These are phyloP conservation scores for Stentor roeselii DNA, from an alignment of 73 alveolate genomes.

Conservation along the genomic window DNA sequence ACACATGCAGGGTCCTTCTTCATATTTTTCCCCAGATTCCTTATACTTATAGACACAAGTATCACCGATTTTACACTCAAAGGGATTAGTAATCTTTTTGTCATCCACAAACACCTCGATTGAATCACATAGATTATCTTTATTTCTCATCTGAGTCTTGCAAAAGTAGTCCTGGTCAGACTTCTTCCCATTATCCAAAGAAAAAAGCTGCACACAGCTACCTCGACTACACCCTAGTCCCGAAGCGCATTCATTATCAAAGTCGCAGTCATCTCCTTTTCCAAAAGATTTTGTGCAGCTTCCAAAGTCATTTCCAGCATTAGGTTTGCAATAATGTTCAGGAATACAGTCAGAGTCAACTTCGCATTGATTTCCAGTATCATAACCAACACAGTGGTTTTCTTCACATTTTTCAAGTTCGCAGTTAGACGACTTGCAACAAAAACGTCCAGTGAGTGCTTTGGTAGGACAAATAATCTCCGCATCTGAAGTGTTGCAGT, in stretches of 20 bases:
- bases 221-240: background rate
- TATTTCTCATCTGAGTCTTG: background rate
- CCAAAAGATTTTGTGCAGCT: background rate
- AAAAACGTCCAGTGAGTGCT: no score
- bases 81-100: background rate
- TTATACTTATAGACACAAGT: background rate
- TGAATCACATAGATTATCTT: background rate
- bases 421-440: no score
- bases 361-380: background rate
- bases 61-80: conserved; percentile 1
- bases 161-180: background rate
- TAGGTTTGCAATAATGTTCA: background rate
- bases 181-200: conserved; percentile 9
- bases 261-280: background rate
- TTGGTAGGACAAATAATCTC: no score
- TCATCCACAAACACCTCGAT: background rate
- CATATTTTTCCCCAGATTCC: background rate
- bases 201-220: background rate
- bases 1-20: background rate
- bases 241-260: conserved; percentile 22
- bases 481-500: no score
- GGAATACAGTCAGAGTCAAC: background rate
- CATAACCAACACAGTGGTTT: background rate
- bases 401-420: background rate
- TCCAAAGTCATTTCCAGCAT: background rate